A percentile compares a stretch with the other conserved stretches of the same genome.
phyloP scores from a whole-genome alignment of 495 filamentous ascomycete genomes.

The Penicillium manginii region DNA sequence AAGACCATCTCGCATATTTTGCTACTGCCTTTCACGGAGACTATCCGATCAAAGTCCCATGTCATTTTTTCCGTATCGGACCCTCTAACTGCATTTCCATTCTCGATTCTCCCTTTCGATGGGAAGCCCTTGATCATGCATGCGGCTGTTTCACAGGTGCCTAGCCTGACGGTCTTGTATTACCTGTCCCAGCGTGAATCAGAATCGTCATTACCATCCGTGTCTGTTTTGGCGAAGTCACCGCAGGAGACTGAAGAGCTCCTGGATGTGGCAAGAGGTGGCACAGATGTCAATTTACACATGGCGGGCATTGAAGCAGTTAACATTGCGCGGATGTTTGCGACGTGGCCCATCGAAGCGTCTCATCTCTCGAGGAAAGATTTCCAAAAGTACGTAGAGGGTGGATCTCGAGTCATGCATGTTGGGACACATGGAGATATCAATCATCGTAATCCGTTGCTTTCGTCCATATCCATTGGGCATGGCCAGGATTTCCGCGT shows the following conservation, averaged over 20 bases:
- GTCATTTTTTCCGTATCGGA: conserved; percentile 34
- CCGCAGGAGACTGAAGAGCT: conserved; percentile 9
- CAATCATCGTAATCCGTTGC: conserved; percentile 30
- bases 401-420: conserved; percentile 28
- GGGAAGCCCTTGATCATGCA: conserved; percentile 30
- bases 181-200: conserved; percentile 28
- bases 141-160: conserved; percentile 30
- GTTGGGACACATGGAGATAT: conserved; percentile 36
- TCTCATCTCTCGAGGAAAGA: conserved; percentile 24
- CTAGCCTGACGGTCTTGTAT: conserved; percentile 33
- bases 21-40: conserved; percentile 26
- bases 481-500: conserved; percentile 35
- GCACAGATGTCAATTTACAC: conserved; percentile 23
- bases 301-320: conserved; percentile 36
- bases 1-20: conserved; percentile 22
- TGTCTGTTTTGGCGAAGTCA: conserved; percentile 35
- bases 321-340: conserved; percentile 31
- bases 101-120: conserved; percentile 27
- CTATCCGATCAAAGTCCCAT: conserved; percentile 27
- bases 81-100: conserved; percentile 34
- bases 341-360: conserved; percentile 35
- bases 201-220: conserved; percentile 20
- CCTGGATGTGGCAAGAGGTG: background rate
- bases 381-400: conserved; percentile 29
- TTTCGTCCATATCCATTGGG: conserved; percentile 33